Percentiles rank a stretch among this genome's conserved stretches.
Conservation (phyloP, 1,139 yeast species). For the Yamadazyma aaseri region DNA sequence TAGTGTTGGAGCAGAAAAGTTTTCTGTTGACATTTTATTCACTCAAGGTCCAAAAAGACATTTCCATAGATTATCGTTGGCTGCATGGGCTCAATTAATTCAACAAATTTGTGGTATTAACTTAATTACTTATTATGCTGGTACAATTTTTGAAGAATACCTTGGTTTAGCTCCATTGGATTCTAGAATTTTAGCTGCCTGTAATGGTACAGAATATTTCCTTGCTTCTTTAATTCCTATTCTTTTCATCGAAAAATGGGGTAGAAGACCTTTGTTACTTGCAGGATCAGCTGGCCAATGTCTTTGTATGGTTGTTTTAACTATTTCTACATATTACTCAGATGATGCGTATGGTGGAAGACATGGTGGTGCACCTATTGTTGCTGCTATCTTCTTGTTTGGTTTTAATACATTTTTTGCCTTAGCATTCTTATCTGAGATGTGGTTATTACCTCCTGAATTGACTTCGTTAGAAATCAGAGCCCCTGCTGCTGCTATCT, state of each 20-base stretch:
- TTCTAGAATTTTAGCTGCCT: conserved; percentile 37
- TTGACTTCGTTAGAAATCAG: conserved; percentile 32
- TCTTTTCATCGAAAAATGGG: conserved; percentile 49
- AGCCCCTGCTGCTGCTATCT: conserved; percentile 35
- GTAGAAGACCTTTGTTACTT: conserved; percentile 52
- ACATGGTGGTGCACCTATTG: conserved; percentile 25
- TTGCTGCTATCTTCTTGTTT: conserved; percentile 37
- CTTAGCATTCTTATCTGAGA: conserved; percentile 28
- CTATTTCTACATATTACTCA: conserved; percentile 27
- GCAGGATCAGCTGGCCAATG: conserved; percentile 54
- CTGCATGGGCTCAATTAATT: conserved; percentile 45
- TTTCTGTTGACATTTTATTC: conserved; percentile 26
- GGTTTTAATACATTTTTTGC: conserved; percentile 37
- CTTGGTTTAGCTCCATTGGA: conserved; percentile 39
- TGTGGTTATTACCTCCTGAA: conserved; percentile 48
- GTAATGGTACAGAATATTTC: conserved; percentile 37
- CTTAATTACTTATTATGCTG: conserved; percentile 41
- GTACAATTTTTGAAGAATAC: conserved; percentile 42
- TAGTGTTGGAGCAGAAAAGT: conserved; percentile 20
- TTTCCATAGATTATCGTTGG: conserved; percentile 48
- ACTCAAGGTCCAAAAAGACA: conserved; percentile 43
- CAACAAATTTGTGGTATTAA: conserved; percentile 46
- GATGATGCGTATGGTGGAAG: conserved; percentile 21
- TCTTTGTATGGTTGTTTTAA: conserved; percentile 30
- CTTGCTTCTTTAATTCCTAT: conserved; percentile 45